Evolutionary conservation across 352 stramenopile genomes (phyloP).

Genomic region (Globisporangium orthogonon): DNA sequence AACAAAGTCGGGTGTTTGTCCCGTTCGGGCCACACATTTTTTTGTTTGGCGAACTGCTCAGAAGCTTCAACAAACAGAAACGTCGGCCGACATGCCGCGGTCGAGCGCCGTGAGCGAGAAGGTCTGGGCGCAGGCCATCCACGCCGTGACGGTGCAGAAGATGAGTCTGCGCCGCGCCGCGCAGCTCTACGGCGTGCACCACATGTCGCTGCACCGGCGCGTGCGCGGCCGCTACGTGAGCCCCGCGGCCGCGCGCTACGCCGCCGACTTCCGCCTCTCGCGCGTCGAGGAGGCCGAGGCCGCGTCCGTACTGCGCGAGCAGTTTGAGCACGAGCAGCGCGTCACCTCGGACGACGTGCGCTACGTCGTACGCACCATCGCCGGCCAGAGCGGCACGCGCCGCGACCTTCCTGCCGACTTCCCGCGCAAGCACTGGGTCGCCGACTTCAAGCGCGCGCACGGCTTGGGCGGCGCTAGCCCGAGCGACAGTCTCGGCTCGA

Average conservation of each 20-base stretch:
- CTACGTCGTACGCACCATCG: conserved; percentile 33
- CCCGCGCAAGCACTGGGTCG: conserved; percentile 35
- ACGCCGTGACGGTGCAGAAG: conserved; percentile 36
- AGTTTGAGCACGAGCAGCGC: conserved; percentile 29
- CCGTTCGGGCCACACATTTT: no score
- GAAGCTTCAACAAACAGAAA: no score
- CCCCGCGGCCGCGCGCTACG: conserved; percentile 3
- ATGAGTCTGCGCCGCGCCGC: conserved; percentile 34
- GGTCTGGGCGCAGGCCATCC: conserved; percentile 36
- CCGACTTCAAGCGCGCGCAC: conserved; percentile 37
- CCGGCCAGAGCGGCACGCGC: conserved; percentile 28
- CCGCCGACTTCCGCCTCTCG: conserved; percentile 14
- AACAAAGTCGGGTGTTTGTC: no score
- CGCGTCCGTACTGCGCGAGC: conserved; percentile 29
- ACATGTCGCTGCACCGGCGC: conserved; percentile 28
- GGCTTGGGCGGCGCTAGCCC: neutral
- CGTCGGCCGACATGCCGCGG: no score
- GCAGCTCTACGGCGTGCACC: conserved; percentile 36
- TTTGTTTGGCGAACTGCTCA: no score
- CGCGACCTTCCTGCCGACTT: conserved; percentile 48
- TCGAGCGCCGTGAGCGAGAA: conserved; percentile 30
- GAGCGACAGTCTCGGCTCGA: neutral
- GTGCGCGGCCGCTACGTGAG: conserved; percentile 10
- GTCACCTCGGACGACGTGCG: conserved; percentile 48
- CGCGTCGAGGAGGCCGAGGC: conserved; percentile 25